A percentile compares a stretch with the other conserved stretches of the same genome.
Evolutionary conservation across 495 filamentous ascomycete species (phyloP).

Genomic region (Parathielavia appendiculata): DNA sequence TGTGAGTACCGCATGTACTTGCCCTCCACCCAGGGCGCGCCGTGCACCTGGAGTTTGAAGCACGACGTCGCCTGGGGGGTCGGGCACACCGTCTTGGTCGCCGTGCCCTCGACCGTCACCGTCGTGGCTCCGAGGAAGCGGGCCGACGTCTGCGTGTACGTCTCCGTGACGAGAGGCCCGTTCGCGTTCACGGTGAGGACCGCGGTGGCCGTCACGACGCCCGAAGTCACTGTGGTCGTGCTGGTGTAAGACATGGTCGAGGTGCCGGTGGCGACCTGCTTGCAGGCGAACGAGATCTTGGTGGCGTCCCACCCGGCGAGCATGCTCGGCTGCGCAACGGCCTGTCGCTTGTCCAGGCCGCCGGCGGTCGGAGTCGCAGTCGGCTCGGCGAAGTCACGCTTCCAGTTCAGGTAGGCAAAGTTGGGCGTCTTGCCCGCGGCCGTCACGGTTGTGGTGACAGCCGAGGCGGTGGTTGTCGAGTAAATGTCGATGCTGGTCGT

Average conservation of each 20-base stretch:
- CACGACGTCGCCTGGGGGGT: not conserved
- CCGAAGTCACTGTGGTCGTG: not conserved
- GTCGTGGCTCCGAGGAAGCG: not conserved
- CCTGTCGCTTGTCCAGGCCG: not conserved
- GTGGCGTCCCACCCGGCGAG: conserved; percentile 2
- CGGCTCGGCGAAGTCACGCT: not conserved
- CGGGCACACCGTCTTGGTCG: not conserved
- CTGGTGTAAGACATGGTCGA: not conserved
- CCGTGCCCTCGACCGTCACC: not conserved
- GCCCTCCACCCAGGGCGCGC: not conserved
- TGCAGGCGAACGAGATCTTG: conserved; percentile 2
- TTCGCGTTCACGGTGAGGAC: not conserved
- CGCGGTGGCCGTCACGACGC: not conserved
- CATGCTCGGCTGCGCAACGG: conserved; percentile 1
- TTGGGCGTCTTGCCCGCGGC: not conserved
- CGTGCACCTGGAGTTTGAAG: not conserved
- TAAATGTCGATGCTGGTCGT: not conserved
- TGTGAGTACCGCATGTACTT: not conserved
- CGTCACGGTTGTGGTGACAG: not conserved
- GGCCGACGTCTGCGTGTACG: not conserved
- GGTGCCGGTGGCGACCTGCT: conserved; percentile 1
- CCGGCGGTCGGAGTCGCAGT: not conserved
- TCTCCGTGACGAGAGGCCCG: not conserved
- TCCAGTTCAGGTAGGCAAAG: not conserved
- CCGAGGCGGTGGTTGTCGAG: not conserved